phyloP scores from a whole-genome alignment of 1,284 basidiomycete genomes.

The Pseudomicrostroma phylloplanum region DNA sequence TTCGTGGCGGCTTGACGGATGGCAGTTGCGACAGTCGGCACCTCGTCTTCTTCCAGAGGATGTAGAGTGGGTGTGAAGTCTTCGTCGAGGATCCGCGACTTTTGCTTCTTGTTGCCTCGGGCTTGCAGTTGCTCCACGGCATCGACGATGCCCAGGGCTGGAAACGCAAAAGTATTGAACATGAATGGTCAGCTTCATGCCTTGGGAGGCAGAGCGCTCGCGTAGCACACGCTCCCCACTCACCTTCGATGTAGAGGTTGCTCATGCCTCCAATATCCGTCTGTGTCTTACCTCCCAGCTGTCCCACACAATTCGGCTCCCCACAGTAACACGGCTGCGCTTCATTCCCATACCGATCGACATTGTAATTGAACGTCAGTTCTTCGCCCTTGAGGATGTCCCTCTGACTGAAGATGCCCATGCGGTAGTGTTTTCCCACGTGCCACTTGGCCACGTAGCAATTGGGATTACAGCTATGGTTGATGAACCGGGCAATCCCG shows the following conservation, averaged over 20 bases:
- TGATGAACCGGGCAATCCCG: conserved; percentile 91
- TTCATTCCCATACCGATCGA: conserved; percentile 96
- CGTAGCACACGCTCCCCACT: conserved; percentile 26
- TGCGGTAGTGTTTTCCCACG: conserved; percentile 79
- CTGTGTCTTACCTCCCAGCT: conserved; percentile 96
- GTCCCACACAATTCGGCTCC: conserved; percentile 90
- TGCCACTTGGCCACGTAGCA: conserved; percentile 99
- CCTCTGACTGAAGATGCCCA: conserved; percentile 95
- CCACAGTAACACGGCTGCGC: conserved; percentile 94
- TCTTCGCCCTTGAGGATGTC: conserved; percentile 77
- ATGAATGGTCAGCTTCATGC: not conserved
- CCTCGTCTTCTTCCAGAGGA: conserved; percentile 70
- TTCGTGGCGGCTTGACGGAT: conserved; percentile 78
- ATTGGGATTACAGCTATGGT: conserved; percentile 96
- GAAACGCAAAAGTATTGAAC: not conserved
- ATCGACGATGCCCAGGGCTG: conserved; percentile 88
- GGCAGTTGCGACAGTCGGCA: conserved; percentile 83
- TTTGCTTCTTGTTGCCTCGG: conserved; percentile 84
- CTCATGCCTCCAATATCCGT: conserved; percentile 90
- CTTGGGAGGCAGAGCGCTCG: not conserved
- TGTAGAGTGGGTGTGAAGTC: conserved; percentile 70
- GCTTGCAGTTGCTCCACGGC: conserved; percentile 71
- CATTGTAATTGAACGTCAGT: conserved; percentile 98
- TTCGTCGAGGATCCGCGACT: conserved; percentile 83
- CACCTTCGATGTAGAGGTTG: conserved; percentile 87